Conservation (phyloP, 768 basidiomycete species). For the Mycena maculata region DNA sequence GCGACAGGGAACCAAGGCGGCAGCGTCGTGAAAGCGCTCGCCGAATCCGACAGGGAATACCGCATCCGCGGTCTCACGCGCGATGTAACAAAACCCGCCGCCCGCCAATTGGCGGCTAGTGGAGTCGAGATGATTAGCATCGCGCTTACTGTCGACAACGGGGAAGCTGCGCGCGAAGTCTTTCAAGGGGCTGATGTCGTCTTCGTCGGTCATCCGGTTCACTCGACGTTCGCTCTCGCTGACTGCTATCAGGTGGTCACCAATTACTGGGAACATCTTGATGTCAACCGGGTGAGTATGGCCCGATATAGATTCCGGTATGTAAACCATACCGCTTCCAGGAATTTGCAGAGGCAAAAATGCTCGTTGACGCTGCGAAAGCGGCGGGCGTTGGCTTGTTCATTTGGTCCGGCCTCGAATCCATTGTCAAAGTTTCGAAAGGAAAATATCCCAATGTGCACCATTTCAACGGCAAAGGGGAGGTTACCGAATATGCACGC, state of each 20-base stretch:
- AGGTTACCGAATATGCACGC: conserved; percentile 22
- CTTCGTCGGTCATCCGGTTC: conserved; percentile 22
- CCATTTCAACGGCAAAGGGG: conserved; percentile 32
- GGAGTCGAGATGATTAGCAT: conserved; percentile 24
- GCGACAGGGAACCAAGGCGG: conserved; percentile 32
- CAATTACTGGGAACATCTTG: conserved; percentile 34
- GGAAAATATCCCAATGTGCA: conserved; percentile 31
- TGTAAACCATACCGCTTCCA: neutral
- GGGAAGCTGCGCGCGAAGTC: neutral
- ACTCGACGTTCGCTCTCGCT: neutral
- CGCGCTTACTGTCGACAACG: conserved; percentile 22
- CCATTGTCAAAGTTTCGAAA: conserved; percentile 13
- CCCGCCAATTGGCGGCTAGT: neutral
- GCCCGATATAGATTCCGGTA: neutral
- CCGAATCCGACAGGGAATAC: conserved; percentile 24
- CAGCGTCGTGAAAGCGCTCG: conserved; percentile 28
- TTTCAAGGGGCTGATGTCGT: conserved; percentile 22
- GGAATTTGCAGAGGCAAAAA: conserved; percentile 31
- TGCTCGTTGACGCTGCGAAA: conserved; percentile 28
- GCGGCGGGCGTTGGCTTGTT: conserved; percentile 18
- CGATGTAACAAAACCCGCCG: conserved; percentile 23
- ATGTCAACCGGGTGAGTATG: conserved; percentile 18
- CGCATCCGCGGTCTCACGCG: conserved; percentile 33
- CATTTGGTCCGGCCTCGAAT: conserved; percentile 32
- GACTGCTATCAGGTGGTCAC: conserved; percentile 20